Conservation (phyloP, 305 asterid species). For the Fraxinus sp. region DNA sequence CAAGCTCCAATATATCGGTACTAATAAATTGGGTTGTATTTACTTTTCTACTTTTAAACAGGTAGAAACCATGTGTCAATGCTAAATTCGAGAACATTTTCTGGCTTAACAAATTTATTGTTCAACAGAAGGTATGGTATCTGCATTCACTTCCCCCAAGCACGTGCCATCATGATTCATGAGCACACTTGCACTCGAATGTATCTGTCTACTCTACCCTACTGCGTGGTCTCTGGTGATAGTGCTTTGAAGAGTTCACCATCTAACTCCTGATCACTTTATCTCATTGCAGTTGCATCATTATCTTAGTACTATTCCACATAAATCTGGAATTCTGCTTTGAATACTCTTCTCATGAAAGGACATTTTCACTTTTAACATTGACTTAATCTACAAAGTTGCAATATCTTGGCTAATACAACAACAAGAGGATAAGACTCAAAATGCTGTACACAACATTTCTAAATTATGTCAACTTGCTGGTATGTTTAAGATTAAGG, state of each 20-base stretch:
- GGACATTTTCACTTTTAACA: conserved; percentile 1
- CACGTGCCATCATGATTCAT: neutral
- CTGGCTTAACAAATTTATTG: conserved; percentile 61
- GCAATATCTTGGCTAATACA: neutral
- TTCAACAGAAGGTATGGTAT: conserved; percentile 63
- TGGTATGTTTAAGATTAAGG: neutral
- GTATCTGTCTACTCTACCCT: neutral
- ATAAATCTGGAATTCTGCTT: conserved; percentile 11
- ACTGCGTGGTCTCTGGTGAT: neutral
- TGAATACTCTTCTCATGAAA: neutral
- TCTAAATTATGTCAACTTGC: neutral
- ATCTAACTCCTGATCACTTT: neutral
- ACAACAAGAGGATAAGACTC: neutral
- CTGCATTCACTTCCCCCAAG: neutral
- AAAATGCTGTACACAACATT: neutral
- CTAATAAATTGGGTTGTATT: neutral
- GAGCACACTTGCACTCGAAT: neutral
- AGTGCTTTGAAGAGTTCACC: neutral
- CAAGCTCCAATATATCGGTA: neutral
- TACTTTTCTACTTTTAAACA: conserved; percentile 28
- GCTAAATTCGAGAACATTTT: conserved; percentile 62
- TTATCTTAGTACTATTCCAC: neutral
- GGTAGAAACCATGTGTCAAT: conserved; percentile 57
- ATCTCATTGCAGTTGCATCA: neutral
- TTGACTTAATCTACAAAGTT: neutral